phyloP scores from a whole-genome alignment of 148 eudicot genomes.

The Rhododendron kiyosumense region DNA sequence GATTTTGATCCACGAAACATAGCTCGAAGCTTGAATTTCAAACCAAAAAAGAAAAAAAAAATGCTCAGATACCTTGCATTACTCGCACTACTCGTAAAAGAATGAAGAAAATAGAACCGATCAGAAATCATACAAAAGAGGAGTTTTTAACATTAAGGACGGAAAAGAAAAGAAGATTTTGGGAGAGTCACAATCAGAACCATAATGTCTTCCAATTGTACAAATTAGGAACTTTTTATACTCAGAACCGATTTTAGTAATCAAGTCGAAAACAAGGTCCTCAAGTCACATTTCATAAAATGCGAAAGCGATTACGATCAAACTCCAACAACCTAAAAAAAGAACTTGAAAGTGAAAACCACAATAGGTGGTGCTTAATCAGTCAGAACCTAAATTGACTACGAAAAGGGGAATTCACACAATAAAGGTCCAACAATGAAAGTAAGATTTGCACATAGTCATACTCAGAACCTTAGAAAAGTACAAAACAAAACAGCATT shows the following conservation, averaged over 20 bases:
- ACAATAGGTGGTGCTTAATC: background rate
- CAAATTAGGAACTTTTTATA: background rate
- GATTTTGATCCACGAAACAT: background rate
- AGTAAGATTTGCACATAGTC: background rate
- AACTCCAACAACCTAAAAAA: slow-evolving; percentile 12
- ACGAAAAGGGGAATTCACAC: background rate
- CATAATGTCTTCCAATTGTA: background rate
- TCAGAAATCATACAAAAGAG: background rate
- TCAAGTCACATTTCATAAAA: background rate
- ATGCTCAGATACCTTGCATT: background rate
- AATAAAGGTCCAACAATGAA: background rate
- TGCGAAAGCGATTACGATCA: background rate
- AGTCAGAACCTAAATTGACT: background rate
- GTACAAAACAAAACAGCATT: background rate
- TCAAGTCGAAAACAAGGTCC: slow-evolving; percentile 15
- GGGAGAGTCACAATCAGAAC: background rate
- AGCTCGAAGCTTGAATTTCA: background rate
- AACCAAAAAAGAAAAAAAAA: background rate
- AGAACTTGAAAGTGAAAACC: background rate
- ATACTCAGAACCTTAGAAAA: background rate
- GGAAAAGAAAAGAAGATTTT: background rate
- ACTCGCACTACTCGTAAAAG: background rate
- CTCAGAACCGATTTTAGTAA: slow-evolving; percentile 1
- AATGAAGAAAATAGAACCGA: background rate
- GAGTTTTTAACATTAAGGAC: background rate